Percentiles rank a stretch among this genome's conserved stretches.
Evolutionary conservation across 768 basidiomycete genomes (phyloP).

Genomic region (Pluteus cervinus): DNA sequence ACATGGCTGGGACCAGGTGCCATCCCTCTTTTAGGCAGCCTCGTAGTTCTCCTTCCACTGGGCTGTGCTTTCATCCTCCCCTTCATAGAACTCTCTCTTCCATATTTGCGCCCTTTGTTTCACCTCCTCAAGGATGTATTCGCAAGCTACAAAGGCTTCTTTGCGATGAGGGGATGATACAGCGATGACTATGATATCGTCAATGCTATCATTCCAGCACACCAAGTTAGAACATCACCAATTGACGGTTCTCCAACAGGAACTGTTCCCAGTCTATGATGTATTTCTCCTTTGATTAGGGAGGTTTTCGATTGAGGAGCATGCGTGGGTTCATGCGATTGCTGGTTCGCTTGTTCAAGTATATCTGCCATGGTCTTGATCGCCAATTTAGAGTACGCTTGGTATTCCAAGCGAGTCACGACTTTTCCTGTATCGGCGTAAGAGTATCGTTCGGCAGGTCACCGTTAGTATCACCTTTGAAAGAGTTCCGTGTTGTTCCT

Average conservation of each 20-base stretch:
- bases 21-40: constrained; percentile 2
- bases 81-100: constrained; percentile 88
- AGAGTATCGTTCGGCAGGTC: not conserved
- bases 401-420: constrained; percentile 74
- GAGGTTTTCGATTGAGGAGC: constrained; percentile 18
- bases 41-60: constrained; percentile 65
- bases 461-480: constrained; percentile 49
- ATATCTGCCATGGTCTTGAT: constrained; percentile 72
- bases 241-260: constrained; percentile 79
- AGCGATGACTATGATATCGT: constrained; percentile 49
- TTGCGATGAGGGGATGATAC: constrained; percentile 81
- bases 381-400: constrained; percentile 76
- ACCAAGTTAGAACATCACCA: constrained; percentile 19
- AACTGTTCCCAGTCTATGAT: constrained; percentile 75
- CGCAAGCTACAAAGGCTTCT: constrained; percentile 75
- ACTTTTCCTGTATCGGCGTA: constrained; percentile 42
- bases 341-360: constrained; percentile 41
- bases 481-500: constrained; percentile 78
- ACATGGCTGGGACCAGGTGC: not conserved
- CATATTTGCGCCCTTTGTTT: constrained; percentile 83
- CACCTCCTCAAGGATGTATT: constrained; percentile 79
- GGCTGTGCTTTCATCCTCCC: constrained; percentile 51
- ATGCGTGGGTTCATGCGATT: constrained; percentile 32
- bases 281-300: constrained; percentile 55
- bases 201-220: not conserved